A percentile compares a stretch with the other conserved stretches of the same genome.
Evolutionary conservation across 805 yeast species (phyloP).

Genomic region (Kodamaea hsintzibuensis): DNA sequence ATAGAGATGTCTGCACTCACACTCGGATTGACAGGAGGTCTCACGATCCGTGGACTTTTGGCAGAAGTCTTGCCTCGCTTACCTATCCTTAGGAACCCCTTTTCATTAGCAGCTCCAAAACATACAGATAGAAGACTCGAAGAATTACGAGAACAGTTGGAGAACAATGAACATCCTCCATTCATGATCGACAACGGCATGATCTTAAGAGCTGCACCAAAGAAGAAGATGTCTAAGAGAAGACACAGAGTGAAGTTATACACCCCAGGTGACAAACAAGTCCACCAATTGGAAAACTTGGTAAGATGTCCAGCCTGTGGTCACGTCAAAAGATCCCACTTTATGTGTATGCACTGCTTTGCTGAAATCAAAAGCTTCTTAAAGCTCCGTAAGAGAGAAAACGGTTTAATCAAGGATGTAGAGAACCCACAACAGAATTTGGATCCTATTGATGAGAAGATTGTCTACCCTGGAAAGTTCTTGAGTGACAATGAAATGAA

Average conservation of each 20-base stretch:
- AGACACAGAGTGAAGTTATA: slow-evolving; percentile 82
- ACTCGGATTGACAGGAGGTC: slow-evolving; percentile 7
- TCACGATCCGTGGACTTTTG: slow-evolving; percentile 4
- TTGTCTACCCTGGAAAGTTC: slow-evolving; percentile 74
- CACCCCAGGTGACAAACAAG: slow-evolving; percentile 80
- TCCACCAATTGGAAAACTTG: slow-evolving; percentile 71
- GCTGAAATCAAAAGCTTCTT: slow-evolving; percentile 75
- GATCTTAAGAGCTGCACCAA: slow-evolving; percentile 84
- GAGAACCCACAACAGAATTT: slow-evolving; percentile 42
- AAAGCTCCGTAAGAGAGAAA: slow-evolving; percentile 49
- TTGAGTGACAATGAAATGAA: slow-evolving; percentile 34
- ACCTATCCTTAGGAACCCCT: slow-evolving; percentile 10
- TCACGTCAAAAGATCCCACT: slow-evolving; percentile 83
- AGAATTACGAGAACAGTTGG: slow-evolving; percentile 42
- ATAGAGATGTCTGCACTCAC: slow-evolving; percentile 7
- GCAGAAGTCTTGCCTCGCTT: slow-evolving; percentile 14
- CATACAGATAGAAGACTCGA: slow-evolving; percentile 28
- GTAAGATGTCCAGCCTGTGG: slow-evolving; percentile 97
- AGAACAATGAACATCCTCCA: slow-evolving; percentile 33
- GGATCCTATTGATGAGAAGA: slow-evolving; percentile 60
- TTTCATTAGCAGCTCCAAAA: slow-evolving; percentile 4
- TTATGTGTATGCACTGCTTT: slow-evolving; percentile 91
- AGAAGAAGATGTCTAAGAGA: slow-evolving; percentile 86
- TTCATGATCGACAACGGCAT: slow-evolving; percentile 63
- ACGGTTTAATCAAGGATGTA: slow-evolving; percentile 26